Conservation (phyloP, 176 grass and related monocot species). For the Ensete ventricosum region DNA sequence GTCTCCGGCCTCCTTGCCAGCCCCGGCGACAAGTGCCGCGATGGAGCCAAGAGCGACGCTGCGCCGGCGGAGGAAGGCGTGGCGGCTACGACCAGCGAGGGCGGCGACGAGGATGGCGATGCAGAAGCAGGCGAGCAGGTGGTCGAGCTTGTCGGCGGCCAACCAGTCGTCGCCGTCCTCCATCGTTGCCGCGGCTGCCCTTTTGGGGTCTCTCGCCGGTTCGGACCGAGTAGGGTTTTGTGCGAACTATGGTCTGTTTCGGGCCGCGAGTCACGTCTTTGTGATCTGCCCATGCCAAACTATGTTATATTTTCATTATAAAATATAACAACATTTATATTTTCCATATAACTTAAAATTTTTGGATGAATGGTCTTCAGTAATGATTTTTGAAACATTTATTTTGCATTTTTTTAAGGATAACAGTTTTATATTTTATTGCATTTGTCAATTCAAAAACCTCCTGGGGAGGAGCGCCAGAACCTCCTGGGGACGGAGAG, state of each 20-base stretch:
- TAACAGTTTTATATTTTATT: too few species aligned
- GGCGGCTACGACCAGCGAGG: constrained; percentile 34
- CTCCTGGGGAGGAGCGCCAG: not conserved
- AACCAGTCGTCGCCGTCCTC: constrained; percentile 76
- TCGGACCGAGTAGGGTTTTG: not conserved
- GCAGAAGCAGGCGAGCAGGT: constrained; percentile 60
- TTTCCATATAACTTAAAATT: too few species aligned
- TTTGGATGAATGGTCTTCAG: too few species aligned
- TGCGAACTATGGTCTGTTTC: not conserved
- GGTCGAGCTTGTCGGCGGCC: constrained; percentile 59
- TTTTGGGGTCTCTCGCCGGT: too few species aligned
- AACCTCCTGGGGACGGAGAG: constrained; percentile 22
- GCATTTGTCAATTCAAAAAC: too few species aligned
- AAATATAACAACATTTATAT: too few species aligned
- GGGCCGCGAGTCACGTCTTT: too few species aligned
- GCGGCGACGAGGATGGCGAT: constrained; percentile 38
- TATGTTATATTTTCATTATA: too few species aligned
- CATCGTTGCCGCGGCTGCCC: constrained; percentile 28
- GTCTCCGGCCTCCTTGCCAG: constrained; percentile 67
- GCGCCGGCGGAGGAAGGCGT: constrained; percentile 31
- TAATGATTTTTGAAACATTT: too few species aligned
- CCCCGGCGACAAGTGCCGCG: constrained; percentile 42
- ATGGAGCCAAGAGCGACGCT: constrained; percentile 39
- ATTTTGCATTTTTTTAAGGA: too few species aligned
- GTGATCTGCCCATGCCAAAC: too few species aligned